Base-by-base conservation (phyloP, 2,329 filamentous ascomycete species). In the Penicillium sp. region DNA sequence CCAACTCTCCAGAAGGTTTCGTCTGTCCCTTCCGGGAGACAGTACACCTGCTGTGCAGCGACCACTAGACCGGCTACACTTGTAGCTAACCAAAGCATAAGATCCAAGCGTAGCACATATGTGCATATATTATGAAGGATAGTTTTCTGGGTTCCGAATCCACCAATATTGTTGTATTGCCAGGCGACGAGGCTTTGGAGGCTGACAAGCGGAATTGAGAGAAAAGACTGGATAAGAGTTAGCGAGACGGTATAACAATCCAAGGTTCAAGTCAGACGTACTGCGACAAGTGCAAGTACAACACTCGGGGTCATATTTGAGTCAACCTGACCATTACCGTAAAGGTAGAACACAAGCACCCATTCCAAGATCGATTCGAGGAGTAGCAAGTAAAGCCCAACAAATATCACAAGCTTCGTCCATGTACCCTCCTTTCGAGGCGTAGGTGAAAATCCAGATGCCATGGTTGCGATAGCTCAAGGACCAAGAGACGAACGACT, bases 141-240 rank as follows among this genome's bases (percentile, higher is more conserved):
- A 4, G 65, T 66, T 44, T 72, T 74, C 29, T 70, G 68, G 10
- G 64, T 59, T 24, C 63, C 65, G 54, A 69, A 69, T 16, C 69
- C 67, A 16, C 60, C 56, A 6, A 71, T 68, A 18, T 66, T 69
- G 42, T 70, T 72, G 48, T 72, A 72, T 47, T 74, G 71, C 71
- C 72, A 74, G 4, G 72, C 72, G 34, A 75, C 68, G n/a, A 75
- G 60, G 22, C 72, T 73, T 44, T 75, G 73, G 6, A 76, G 60
- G 24, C 62, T 61, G 16, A 73, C 65, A 24, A 75, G 67, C 1
- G 72, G 70, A 2, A 75, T 62, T 0, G 73, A 72, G n/a, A 73
- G 59, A 29, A 73, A 71, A 3, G 70, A 72, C 72, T 75, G 20
- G 13, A 38, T n/a, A 26, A 13, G 10, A 13, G 46, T 63, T 7